A percentile compares a stretch with the other conserved stretches of the same genome.
Evolutionary conservation across 768 basidiomycete species (phyloP).

Genomic region (Coprinopsis marcescibilis): DNA sequence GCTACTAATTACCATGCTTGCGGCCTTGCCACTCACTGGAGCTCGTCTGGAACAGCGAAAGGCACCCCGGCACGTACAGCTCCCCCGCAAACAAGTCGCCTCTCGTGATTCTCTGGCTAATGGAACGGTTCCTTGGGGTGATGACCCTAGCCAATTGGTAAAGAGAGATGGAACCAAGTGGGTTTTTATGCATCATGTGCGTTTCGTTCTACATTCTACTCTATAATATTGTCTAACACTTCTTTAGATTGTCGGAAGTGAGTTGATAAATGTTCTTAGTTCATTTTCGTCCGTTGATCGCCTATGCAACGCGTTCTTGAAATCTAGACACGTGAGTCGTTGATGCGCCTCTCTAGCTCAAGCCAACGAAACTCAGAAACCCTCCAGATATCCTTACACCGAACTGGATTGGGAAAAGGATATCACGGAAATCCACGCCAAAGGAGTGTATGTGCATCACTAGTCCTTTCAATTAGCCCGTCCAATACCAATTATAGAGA

Average conservation of each 20-base stretch:
- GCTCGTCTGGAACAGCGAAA: too few species aligned
- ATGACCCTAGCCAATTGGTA: constrained; percentile 21
- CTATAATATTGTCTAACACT: constrained; percentile 1
- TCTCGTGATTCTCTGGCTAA: not conserved
- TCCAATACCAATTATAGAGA: constrained; percentile 29
- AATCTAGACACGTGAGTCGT: not conserved
- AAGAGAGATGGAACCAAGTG: constrained; percentile 42
- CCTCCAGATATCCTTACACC: constrained; percentile 34
- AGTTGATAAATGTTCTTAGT: constrained; percentile 21
- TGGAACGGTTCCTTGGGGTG: constrained; percentile 1
- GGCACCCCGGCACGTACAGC: too few species aligned
- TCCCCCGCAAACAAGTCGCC: too few species aligned
- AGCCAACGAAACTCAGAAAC: not conserved
- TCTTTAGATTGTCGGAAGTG: constrained; percentile 41
- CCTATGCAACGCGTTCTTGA: too few species aligned
- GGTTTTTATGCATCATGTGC: constrained; percentile 48
- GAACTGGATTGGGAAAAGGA: constrained; percentile 36
- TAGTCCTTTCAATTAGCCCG: too few species aligned
- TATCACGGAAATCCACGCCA: constrained; percentile 33
- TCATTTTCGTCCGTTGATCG: too few species aligned
- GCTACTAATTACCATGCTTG: too few species aligned
- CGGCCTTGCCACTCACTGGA: too few species aligned
- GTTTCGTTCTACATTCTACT: too few species aligned
- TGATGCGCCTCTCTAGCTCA: not conserved
- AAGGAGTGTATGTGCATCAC: constrained; percentile 35